Evolutionary conservation across 768 basidiomycete genomes (phyloP), one percentile per base, ranked within the genome.

Genomic region (Neoboletus magnificus): DNA sequence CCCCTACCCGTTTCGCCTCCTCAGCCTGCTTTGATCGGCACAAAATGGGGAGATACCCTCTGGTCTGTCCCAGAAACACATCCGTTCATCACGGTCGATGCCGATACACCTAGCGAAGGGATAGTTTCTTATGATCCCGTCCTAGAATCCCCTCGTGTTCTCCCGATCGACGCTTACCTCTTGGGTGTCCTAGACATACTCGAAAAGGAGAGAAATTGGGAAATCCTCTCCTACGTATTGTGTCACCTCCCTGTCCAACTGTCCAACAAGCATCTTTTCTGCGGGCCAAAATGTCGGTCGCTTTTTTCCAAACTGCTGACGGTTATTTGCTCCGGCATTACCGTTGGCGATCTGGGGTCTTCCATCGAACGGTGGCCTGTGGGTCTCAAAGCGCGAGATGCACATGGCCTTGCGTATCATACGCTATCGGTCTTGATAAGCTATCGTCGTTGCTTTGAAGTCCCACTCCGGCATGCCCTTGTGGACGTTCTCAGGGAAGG

Each of bases 181-280:
- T 63, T 65, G 11, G 78, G 78, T 15, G 62, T 98, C 44, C 73
- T 84, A 49, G 74, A 74, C 3, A 79, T 97, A 57, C 71, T 98
- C 39, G 82, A 86, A 54, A 77, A 77, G 40, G 93, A 94, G 63
- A 81, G 77, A 44, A 91, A 86, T 58, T 98, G 96, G 95, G 97
- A 98, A 55, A 77, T 98, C 39, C 78, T 97, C 12, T 93, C 93
- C 2, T 98, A 97, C 65, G 77, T 94, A 5, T 78, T 99, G 5
- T 93, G 90, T 65, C 90, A 96, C 73, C 79, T 99, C 0, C 95
- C 97, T 2, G 79, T 85, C 10, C 94, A 98, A 67, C 79, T 98
- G 11, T 78, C 90, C 54, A 98, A 98, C 79, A 98, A 98, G 70
- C 93, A 98, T 64, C 79, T 98, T 50, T 95, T 97, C 71, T 97